Conservation (phyloP, 1,284 basidiomycete genomes). For the Rhodotorula sp. region DNA sequence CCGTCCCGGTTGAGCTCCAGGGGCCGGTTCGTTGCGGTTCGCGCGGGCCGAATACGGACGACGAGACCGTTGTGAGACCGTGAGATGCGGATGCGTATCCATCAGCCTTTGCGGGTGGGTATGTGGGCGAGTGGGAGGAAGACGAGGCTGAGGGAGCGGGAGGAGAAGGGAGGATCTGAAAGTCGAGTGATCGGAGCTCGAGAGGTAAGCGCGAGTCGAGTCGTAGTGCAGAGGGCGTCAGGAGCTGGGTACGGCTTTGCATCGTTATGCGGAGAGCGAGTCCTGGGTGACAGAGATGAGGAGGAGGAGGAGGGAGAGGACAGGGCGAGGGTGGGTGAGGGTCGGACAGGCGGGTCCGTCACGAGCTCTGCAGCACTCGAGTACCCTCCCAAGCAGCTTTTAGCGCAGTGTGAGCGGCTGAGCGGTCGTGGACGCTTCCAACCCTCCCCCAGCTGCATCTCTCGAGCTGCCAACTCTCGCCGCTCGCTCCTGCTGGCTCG, state of each 20-base stretch:
- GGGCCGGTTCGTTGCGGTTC: constrained; percentile 61
- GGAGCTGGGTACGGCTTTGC: constrained; percentile 31
- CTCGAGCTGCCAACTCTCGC: too few species aligned
- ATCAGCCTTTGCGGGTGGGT: constrained; percentile 50
- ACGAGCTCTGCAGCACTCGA: too few species aligned
- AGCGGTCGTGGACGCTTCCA: background rate
- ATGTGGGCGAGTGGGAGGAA: background rate
- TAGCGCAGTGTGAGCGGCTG: background rate
- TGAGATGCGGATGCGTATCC: constrained; percentile 81
- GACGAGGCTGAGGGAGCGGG: constrained; percentile 10
- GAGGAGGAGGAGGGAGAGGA: background rate
- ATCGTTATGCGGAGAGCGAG: background rate
- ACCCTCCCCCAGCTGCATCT: background rate
- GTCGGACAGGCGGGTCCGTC: too few species aligned
- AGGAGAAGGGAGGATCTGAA: constrained; percentile 66
- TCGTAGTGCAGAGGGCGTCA: constrained; percentile 53
- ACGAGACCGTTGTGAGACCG: constrained; percentile 83
- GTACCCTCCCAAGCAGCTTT: too few species aligned
- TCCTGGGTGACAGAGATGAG: too few species aligned
- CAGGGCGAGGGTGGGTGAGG: background rate
- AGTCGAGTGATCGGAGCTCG: constrained; percentile 79
- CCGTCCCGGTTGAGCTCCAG: constrained; percentile 4
- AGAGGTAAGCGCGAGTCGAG: constrained; percentile 87
- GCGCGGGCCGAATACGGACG: constrained; percentile 84
- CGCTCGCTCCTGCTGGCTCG: too few species aligned